Evolutionary conservation across 2,329 filamentous ascomycete species (phyloP), one percentile per base, ranked within the genome.

Genomic region (Madurella mycetomatis): DNA sequence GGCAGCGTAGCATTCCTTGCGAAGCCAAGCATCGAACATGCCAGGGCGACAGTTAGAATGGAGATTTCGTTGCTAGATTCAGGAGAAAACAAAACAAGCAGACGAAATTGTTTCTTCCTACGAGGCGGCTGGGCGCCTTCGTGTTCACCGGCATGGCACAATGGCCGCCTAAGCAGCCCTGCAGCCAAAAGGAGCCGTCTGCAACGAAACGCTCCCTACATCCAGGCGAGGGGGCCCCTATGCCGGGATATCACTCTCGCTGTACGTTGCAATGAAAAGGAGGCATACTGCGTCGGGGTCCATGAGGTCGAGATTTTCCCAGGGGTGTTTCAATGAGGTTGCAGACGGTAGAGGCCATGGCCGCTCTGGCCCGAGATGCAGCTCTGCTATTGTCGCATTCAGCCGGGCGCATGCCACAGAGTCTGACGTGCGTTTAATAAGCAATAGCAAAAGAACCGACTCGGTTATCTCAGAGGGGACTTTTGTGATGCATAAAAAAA

Each of bases 261-360:
- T 15, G 34, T 11, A 15, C 34, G 4, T 37, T 37, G 11, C n/a
- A 37, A 37, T 15, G n/a, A 44, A 46, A 46, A 49, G 31, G 34
- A 15, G 41, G 25, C 37, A 41, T 31, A 9, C 16, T 40, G 17
- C 30, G 5, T 25, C 25, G 25, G 25, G 25, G 25, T 25, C 16
- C 31, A 54, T 31, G 16, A 49, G 40, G 51, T 52, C 51, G 48
- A 51, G 48, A 56, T 56, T 53, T 25, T 45, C 41, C 41, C 45
- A 49, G 49, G 52, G 51, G 42, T 42, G 58, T 58, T 60, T 58
- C 55, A 53, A 54, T 25, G 30, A 41, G 46, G 49, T 47, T 48
- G 53, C 54, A 48, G 47, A 52, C n/a, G 16, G 41, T 25, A n/a
- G n/a, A n/a, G 45, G 40, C 43, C 43, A 47, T 46, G 30, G 44